Conservation (phyloP, 106 monocot species). For the Dioscorea dumetorum region DNA sequence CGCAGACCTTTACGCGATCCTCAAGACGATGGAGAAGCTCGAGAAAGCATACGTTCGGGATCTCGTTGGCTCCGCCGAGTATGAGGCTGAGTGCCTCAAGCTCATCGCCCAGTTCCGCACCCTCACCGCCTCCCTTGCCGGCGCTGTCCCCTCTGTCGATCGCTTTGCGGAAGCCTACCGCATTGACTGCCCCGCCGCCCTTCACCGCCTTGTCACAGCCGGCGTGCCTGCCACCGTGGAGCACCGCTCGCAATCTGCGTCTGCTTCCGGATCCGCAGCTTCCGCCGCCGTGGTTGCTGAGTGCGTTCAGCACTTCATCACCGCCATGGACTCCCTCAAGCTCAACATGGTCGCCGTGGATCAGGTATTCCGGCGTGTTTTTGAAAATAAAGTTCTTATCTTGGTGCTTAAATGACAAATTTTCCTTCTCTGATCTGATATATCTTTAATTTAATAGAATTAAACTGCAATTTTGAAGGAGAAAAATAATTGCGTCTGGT, state of each 20-base stretch:
- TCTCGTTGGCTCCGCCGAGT: slow-evolving; percentile 74
- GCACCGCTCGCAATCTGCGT: slow-evolving; percentile 31
- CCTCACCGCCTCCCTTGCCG: slow-evolving; percentile 61
- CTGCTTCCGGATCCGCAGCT: slow-evolving; percentile 11
- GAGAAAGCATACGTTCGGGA: slow-evolving; percentile 94
- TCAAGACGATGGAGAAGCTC: slow-evolving; percentile 89
- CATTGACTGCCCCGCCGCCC: slow-evolving; percentile 71
- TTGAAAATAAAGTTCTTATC: too few relatives aligned
- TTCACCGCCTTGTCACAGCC: slow-evolving; percentile 70
- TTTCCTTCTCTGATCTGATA: too few relatives aligned
- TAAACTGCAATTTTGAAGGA: too few relatives aligned
- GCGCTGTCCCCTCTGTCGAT: slow-evolving; percentile 52
- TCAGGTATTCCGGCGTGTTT: slow-evolving; percentile 13
- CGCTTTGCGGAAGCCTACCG: slow-evolving; percentile 74
- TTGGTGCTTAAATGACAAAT: too few relatives aligned
- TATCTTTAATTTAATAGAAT: too few relatives aligned
- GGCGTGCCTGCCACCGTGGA: slow-evolving; percentile 91
- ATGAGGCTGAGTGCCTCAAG: slow-evolving; percentile 89
- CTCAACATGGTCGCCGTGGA: slow-evolving; percentile 72
- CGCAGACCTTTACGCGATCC: slow-evolving; percentile 91
- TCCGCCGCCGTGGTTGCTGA: slow-evolving; percentile 58
- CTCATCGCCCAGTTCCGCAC: slow-evolving; percentile 80
- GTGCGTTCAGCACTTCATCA: slow-evolving; percentile 88
- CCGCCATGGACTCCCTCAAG: slow-evolving; percentile 72
- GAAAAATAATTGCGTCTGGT: too few relatives aligned